Conservation (phyloP, 345 rosid species). For the Anacardium occidentale region DNA sequence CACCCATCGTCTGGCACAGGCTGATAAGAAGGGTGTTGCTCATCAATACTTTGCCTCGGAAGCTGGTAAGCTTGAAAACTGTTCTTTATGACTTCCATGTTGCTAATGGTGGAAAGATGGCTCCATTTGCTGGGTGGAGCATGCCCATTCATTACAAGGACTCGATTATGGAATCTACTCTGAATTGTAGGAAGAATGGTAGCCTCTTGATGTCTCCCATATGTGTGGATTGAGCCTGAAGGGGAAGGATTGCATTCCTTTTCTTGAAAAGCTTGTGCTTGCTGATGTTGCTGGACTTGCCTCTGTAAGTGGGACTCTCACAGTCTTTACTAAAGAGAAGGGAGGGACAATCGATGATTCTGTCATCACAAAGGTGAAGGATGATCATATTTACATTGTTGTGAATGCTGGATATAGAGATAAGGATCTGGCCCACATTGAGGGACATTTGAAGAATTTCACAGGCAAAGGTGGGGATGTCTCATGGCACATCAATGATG, state of each 20-base stretch:
- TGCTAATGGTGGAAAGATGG: slow-evolving; percentile 89
- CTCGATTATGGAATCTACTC: slow-evolving; percentile 93
- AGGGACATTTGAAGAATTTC: slow-evolving; percentile 92
- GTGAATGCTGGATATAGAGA: slow-evolving; percentile 99
- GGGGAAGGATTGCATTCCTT: slow-evolving; percentile 87
- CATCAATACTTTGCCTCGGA: slow-evolving; percentile 73
- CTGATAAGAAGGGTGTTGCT: slow-evolving; percentile 62
- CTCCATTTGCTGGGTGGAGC: slow-evolving; percentile 99
- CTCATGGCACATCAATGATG: slow-evolving; percentile 94
- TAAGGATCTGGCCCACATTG: slow-evolving; percentile 95
- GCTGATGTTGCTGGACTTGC: slow-evolving; percentile 93
- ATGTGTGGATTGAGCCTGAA: slow-evolving; percentile 97
- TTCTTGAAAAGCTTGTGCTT: slow-evolving; percentile 88
- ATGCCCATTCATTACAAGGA: slow-evolving; percentile 99
- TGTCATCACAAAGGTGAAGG: slow-evolving; percentile 82
- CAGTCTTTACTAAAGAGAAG: slow-evolving; percentile 90
- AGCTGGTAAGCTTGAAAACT: slow-evolving; percentile 58
- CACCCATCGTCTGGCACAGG: slow-evolving; percentile 71
- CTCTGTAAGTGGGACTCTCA: slow-evolving; percentile 80
- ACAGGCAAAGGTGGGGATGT: slow-evolving; percentile 93
- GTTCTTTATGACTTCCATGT: slow-evolving; percentile 87
- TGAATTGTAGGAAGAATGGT: slow-evolving; percentile 89
- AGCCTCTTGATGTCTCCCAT: slow-evolving; percentile 87
- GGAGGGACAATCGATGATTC: slow-evolving; percentile 98
- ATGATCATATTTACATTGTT: slow-evolving; percentile 82